Conservation (phyloP, 495 filamentous ascomycete genomes). For the Aspergillus steynii region DNA sequence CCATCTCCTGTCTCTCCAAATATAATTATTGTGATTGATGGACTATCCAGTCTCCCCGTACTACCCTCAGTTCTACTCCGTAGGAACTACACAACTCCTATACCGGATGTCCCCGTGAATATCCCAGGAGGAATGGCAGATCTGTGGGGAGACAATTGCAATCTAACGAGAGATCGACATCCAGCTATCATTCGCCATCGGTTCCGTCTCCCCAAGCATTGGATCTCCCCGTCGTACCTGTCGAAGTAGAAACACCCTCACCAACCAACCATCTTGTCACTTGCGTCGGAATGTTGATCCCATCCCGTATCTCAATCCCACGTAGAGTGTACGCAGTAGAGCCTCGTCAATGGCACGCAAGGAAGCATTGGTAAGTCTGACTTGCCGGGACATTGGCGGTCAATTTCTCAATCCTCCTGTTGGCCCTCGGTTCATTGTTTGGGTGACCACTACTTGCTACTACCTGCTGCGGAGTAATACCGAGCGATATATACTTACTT, state of each 20-base stretch:
- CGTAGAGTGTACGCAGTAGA: too few relatives aligned
- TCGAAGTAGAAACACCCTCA: too few relatives aligned
- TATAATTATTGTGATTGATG: too few relatives aligned
- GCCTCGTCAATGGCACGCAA: neutral
- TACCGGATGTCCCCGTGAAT: constrained; percentile 19
- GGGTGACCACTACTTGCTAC: too few relatives aligned
- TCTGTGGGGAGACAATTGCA: constrained; percentile 25
- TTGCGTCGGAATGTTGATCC: too few relatives aligned
- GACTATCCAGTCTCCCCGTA: too few relatives aligned
- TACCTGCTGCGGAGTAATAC: too few relatives aligned
- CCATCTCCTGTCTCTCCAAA: neutral
- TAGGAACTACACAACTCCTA: neutral
- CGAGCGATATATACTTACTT: neutral
- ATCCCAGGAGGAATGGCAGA: constrained; percentile 64
- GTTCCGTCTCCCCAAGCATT: too few relatives aligned
- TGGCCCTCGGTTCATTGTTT: neutral
- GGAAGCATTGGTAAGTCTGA: neutral
- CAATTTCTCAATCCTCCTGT: neutral
- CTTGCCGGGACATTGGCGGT: neutral
- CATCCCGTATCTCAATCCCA: too few relatives aligned
- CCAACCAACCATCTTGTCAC: too few relatives aligned
- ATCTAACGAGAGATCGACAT: neutral
- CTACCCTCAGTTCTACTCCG: too few relatives aligned
- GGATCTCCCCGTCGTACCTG: too few relatives aligned
- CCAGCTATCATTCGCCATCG: neutral